Evolutionary conservation across 139 green algal species (phyloP).

Genomic region (Micractinium conductrix): DNA sequence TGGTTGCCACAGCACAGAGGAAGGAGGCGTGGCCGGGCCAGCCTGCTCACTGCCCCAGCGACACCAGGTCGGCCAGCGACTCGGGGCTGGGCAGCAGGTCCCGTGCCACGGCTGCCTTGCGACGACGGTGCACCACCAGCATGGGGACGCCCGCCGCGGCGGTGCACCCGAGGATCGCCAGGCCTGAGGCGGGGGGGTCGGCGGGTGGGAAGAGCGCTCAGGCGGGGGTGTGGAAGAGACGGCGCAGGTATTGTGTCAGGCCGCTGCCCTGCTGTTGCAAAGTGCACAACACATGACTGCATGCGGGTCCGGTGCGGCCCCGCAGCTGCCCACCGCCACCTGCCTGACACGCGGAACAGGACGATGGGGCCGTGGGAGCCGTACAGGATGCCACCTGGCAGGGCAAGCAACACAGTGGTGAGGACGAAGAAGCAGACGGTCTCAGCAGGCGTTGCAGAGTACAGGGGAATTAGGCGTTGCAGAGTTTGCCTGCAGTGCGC

Average conservation of each 20-base stretch:
- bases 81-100: not conserved
- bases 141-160: not conserved
- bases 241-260: no score
- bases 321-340: not conserved
- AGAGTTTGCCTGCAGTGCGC: not conserved
- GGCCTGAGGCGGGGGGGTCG: not conserved
- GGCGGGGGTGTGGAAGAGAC: not conserved
- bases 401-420: not conserved
- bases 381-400: slow-evolving; percentile 25
- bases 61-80: not conserved
- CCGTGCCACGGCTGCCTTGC: not conserved
- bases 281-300: no score
- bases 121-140: not conserved
- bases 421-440: no score
- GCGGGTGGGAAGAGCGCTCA: no score
- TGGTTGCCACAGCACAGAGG: no score
- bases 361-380: not conserved
- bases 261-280: no score
- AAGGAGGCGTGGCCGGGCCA: no score
- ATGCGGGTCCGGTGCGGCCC: no score
- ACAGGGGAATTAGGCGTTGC: not conserved
- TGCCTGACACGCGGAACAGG: slow-evolving; percentile 6
- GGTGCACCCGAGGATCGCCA: slow-evolving; percentile 3
- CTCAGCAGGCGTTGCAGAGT: no score
- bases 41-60: not conserved